Evolutionary conservation across 805 yeast species (phyloP), one percentile per base, ranked within the genome.

Genomic region (Millerozyma miso): DNA sequence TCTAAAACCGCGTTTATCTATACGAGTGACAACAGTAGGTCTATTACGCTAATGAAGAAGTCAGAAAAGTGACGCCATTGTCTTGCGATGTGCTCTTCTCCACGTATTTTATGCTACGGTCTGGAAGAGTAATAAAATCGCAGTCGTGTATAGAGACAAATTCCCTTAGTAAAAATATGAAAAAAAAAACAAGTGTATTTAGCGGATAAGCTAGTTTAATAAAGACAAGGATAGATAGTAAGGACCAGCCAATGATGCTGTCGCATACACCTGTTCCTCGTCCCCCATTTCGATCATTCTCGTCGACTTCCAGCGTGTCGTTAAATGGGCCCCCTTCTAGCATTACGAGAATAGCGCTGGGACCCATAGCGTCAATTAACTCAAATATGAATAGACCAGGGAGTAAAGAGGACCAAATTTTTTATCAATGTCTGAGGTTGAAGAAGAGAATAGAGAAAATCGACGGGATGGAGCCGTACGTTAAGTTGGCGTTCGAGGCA

Each of bases 381-480:
- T 58, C 64, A 15, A 71, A 78, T 38, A 78, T 86, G 79, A 86
- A 85, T 62, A 74, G 73, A 50, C 75, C 73, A 46, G 85, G 85
- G 4, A 66, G 74, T 17, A 79, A 81, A 16, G 67, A 73, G 39
- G 90, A 83, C 46, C 88, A 90, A 29, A 64, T 88, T 19, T 86
- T 79, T 58, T 81, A 82, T 59, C 76, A 85, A 32, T 81, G 93
- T 58, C 60, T 73, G 18, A 69, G 67, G 20, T 67, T 87, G 42
- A 74, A 79, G 54, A 70, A 65, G 44, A 63, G 83, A 45, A 62
- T 88, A 31, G 78, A 76, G 41, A 63, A 68, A 33, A 74, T 85
- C 17, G 80, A 85, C 0, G 89, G 83, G 15, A 73, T 88, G 74
- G 76, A 74, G 31, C 84, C 89, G 33, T 85, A 80, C 59, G 57